Percentiles rank a stretch among this genome's conserved stretches.
These are phyloP conservation scores for Vaccinium vitisidaea DNA, from an alignment of 148 eudicot species.

Conservation along the genomic window DNA sequence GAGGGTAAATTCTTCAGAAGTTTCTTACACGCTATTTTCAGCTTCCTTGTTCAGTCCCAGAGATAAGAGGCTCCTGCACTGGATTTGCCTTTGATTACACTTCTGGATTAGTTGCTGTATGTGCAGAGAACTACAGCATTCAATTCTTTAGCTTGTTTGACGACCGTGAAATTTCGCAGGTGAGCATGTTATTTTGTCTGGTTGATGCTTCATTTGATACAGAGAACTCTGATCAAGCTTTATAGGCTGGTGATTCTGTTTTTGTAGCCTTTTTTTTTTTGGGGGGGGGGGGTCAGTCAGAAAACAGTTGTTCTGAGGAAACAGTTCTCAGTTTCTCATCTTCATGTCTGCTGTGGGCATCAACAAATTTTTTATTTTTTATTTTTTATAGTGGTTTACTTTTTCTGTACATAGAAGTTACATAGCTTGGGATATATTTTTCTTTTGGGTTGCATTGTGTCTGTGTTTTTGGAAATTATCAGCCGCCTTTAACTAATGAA, in stretches of 20 bases:
- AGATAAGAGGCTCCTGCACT: constrained; percentile 41
- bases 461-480: not conserved
- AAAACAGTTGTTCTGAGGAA: constrained; percentile 1
- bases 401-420: not conserved
- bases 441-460: not conserved
- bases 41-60: constrained; percentile 75
- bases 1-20: constrained; percentile 1
- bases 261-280: not conserved
- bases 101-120: constrained; percentile 64
- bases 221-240: not conserved
- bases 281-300: not conserved
- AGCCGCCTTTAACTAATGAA: not conserved
- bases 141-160: constrained; percentile 85
- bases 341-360: not conserved
- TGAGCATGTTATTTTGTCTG: constrained; percentile 22
- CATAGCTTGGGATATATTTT: not conserved
- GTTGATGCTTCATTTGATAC: not conserved
- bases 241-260: not conserved
- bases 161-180: constrained; percentile 83
- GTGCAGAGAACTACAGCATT: constrained; percentile 73
- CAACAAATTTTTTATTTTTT: not conserved
- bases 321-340: not conserved
- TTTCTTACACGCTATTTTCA: constrained; percentile 43
- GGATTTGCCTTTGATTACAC: constrained; percentile 56
- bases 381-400: not conserved